These are phyloP conservation scores for Gleditsia sinensis DNA, from an alignment of 306 rosid species.

Conservation along the genomic window DNA sequence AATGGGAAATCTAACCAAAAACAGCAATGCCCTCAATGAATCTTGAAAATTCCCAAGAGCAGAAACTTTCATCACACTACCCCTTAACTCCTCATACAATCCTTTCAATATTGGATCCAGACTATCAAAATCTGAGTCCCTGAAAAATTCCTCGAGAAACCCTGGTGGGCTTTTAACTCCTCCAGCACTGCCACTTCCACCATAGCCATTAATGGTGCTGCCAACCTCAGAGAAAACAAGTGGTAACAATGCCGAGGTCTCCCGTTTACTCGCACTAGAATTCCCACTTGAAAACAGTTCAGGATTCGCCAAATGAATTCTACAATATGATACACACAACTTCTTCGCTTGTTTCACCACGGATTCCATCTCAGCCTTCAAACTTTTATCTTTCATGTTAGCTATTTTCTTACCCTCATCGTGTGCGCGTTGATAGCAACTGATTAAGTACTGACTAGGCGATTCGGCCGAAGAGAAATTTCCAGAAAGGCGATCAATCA, in stretches of 20 bases:
- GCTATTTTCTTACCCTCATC: conserved; percentile 77
- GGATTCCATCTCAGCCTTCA: conserved; percentile 63
- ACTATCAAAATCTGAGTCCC: conserved; percentile 79
- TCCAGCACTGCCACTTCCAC: conserved; percentile 44
- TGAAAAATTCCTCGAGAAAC: conserved; percentile 83
- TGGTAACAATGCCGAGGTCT: conserved; percentile 65
- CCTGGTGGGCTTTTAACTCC: conserved; percentile 79
- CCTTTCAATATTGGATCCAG: conserved; percentile 78
- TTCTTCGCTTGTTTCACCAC: conserved; percentile 73
- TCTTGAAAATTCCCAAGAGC: conserved; percentile 93
- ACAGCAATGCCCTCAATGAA: conserved; percentile 75
- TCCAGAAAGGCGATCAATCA: conserved; percentile 83
- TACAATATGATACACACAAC: conserved; percentile 72
- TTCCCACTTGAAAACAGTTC: conserved; percentile 55
- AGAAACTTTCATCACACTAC: conserved; percentile 81
- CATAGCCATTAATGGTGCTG: conserved; percentile 52
- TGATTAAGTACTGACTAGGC: conserved; percentile 68
- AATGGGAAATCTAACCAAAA: conserved; percentile 72
- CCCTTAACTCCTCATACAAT: conserved; percentile 82
- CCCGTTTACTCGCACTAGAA: not conserved
- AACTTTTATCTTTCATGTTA: conserved; percentile 68
- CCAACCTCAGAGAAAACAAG: conserved; percentile 72
- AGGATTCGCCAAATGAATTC: conserved; percentile 80
- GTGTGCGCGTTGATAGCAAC: conserved; percentile 78
- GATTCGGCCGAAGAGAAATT: conserved; percentile 46